Evolutionary conservation across 148 eudicot genomes (phyloP).

Genomic region (Chenopodium berlandieri): DNA sequence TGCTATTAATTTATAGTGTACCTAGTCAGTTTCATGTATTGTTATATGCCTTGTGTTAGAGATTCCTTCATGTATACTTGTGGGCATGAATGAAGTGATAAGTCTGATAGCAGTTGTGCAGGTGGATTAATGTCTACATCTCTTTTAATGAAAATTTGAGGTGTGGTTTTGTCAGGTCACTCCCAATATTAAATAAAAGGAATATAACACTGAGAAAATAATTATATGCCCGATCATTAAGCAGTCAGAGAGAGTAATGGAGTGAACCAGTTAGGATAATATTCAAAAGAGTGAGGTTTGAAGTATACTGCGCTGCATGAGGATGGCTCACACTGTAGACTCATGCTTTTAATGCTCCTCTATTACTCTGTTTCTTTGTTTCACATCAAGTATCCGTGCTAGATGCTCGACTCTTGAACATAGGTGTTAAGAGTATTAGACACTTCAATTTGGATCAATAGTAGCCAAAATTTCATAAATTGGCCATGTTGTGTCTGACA

Average conservation of each 20-base stretch:
- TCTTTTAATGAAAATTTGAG: neutral
- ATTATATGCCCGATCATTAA: neutral
- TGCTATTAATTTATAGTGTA: neutral
- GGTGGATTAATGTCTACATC: neutral
- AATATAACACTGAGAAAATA: neutral
- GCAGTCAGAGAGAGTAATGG: neutral
- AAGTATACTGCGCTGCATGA: neutral
- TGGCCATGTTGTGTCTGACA: no score
- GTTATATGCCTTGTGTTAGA: neutral
- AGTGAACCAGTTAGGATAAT: neutral
- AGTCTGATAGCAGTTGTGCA: neutral
- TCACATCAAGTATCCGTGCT: no score
- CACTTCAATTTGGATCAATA: no score
- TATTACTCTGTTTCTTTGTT: no score
- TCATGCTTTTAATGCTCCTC: neutral
- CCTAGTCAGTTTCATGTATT: neutral
- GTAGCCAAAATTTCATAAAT: no score
- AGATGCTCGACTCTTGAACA: no score
- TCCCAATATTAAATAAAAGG: neutral
- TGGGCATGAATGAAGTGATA: neutral
- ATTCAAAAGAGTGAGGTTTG: neutral
- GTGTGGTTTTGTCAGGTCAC: neutral
- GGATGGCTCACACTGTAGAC: neutral
- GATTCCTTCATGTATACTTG: neutral
- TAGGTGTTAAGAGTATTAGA: no score